Conservation (phyloP, 2,329 filamentous ascomycete genomes). For the Aspergillus persii region DNA sequence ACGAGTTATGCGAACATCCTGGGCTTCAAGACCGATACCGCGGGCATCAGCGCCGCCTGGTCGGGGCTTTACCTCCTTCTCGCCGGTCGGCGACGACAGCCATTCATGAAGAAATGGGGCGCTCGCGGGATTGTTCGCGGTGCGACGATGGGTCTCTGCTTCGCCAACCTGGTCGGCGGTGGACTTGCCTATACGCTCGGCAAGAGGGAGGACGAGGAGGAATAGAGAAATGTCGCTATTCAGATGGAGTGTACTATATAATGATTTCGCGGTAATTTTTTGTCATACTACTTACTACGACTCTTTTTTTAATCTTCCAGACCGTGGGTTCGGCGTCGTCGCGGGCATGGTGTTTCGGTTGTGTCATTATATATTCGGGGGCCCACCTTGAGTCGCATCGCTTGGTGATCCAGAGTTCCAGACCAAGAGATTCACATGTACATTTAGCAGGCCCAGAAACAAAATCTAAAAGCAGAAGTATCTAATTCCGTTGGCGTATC, state of each 20-base stretch:
- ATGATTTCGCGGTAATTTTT: not conserved
- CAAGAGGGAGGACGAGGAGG: slow-evolving; percentile 40
- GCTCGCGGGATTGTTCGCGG: slow-evolving; percentile 46
- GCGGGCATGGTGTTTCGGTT: slow-evolving; percentile 3
- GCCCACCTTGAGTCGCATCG: not conserved
- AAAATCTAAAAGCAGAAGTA: not conserved
- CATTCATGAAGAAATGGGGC: slow-evolving; percentile 46
- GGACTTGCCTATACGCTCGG: slow-evolving; percentile 48
- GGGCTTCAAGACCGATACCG: slow-evolving; percentile 61
- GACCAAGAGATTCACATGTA: not conserved
- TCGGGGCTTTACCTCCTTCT: slow-evolving; percentile 64
- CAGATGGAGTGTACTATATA: not conserved
- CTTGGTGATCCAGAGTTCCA: not conserved
- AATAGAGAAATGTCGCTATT: slow-evolving; percentile 6
- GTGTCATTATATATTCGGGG: not conserved
- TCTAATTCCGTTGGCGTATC: not conserved
- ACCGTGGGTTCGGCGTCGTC: slow-evolving; percentile 6
- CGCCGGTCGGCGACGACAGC: slow-evolving; percentile 55
- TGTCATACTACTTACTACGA: not conserved
- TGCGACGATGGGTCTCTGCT: slow-evolving; percentile 45
- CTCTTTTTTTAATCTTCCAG: not conserved
- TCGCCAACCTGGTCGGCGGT: slow-evolving; percentile 47
- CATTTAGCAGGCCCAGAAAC: not conserved
- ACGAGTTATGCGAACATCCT: slow-evolving; percentile 64
- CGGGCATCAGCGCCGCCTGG: slow-evolving; percentile 64